Base-by-base conservation (phyloP, 371 early-diverging fungal species). In the Cokeromyces recurvatus region DNA sequence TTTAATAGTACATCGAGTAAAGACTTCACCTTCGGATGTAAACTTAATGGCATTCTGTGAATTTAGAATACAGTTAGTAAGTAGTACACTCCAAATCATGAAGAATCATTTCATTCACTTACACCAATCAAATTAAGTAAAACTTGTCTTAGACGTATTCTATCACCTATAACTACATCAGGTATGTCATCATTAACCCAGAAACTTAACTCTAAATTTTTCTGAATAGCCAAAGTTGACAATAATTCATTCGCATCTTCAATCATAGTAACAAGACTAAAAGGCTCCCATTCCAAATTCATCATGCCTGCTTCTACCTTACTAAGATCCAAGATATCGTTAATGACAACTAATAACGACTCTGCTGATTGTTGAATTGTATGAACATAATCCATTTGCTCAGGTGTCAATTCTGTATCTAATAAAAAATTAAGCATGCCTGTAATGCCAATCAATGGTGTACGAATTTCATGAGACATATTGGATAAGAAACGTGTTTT, bases 251-350 rank as follows among this genome's bases (percentile, higher is more conserved):
- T 81, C 7, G 80, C 76, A 46, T 78, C 81, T 43, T 81, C 80
- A 46, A 79, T 75, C 81, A 79, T 80, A 4, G 72, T 66, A 24
- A 70, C 67, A 10, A 82, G 48, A 39, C 78, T 76, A 46, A 82
- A 82, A 0, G 82, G 78, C 20, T 78, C 79, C 71, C 70, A 74
- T 46, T 80, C 85, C 16, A 85, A 55, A 32, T 80, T 81, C 79
- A 85, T 78, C 79, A 81, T 85, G 11, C 85, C 85, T 2, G 83
- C 82, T 46, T 85, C 85, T 2, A 85, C 82, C 54, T 85, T 85
- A 49, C 79, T 79, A 8, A 82, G 60, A 57, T 85, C 85, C 52
- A 85, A 37, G 41, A 85, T 81, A 53, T 85, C 85, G 48, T 85
- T 85, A 43, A 85, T 82, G n/a, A 85, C 80, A 9, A 79, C 65